Evolutionary conservation across 2,329 filamentous ascomycete genomes (phyloP), one percentile per base, ranked within the genome.

Genomic region (Xylariaceae sp.): DNA sequence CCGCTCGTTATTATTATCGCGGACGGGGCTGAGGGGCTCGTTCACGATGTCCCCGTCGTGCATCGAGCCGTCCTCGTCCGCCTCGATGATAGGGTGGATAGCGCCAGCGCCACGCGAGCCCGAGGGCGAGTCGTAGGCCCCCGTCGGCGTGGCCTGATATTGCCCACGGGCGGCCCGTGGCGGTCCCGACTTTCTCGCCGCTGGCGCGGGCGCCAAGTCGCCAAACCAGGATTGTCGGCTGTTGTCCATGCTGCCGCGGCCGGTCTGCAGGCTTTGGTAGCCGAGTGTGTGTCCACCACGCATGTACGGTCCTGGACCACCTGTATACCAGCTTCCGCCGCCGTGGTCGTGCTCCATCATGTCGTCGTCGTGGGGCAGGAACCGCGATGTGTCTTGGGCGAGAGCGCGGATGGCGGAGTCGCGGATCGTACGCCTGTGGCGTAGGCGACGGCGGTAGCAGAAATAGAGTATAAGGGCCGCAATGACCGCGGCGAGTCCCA

Each of bases 1-100:
- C 7, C 61, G 58, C 23, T 60, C 49, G 5, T 23, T 52, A 41
- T 60, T 48, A 3, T 23, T 52, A 41, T 66, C 63, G 12, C 57
- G 64, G 10, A 57, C 5, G 2, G 65, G 65, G 20, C 62, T 67
- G 14, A 65, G 57, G 10, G 67, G 64, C 50, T 68, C 41, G 61
- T 67, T 26, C 68, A 74, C 7, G 69, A 77, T 16, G 70, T 75
- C 18, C 69, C 73, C 52, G 71, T 66, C 62, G 64, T 64, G 63
- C 19, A 61, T 48, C 7, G 62, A 55, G 19, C 56, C 79, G 29
- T 84, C 81, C 60, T 85, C 82, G 40, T 83, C 82, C 7, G 81
- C 82, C 60, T 86, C 83, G 61, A 82, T 78, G 56, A 86, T 86
- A 0, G 83, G 83, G 59, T 84, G 81, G 59, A 86, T 85, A 2